Base-by-base conservation (phyloP, 164 flowering plant genomes). In the Hamamelis virginiana region DNA sequence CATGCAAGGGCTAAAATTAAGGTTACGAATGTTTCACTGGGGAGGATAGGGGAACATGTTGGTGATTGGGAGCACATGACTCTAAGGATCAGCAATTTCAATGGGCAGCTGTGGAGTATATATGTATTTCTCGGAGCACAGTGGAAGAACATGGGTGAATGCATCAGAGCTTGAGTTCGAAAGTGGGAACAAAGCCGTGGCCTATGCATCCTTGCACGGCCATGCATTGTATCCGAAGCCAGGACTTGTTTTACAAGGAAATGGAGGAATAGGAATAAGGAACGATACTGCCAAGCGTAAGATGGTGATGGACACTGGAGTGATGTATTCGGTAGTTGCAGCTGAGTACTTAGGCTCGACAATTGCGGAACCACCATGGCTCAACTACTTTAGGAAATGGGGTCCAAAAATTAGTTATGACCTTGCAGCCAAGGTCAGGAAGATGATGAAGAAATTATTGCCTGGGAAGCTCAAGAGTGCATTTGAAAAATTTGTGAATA, bases 11-110 rank as follows among this genome's bases (percentile, higher is more conserved):
- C 85, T 9, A 81, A 84, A 63, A 72, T 87, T 1, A 76, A 76
- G 28, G 15, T 73, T 5, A 3, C 83, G 47, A 68, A 76, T 27
- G 23, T 87, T 23, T 47, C 81, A 15, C 50, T 87, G 38, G 85
- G 87, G 33, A 74, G 51, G 55, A 78, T 81, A 26, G 91, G 91
- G 0, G 81, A 81, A 58, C 91, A 87, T 59, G 82, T 85, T 1
- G 88, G 88, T 5, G 91, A 87, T 21, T 87, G 91, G 91, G 91
- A 87, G 77, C 91, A 87, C 64, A 47, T 84, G 64, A 85, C 89
- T 0, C 57, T 87, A 9, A 68, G 91, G 38, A 38, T 85, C 26
- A 87, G 89, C 79, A 87, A 87, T 52, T 86, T 87, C 66, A 72
- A 78, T 66, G 89, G 88, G 10, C 67, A 72, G 66, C 65, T 87